Percentiles rank a stretch among this genome's conserved stretches.
phyloP scores from a whole-genome alignment of 2,329 filamentous ascomycete species.

The Stenocarpella maydis region DNA sequence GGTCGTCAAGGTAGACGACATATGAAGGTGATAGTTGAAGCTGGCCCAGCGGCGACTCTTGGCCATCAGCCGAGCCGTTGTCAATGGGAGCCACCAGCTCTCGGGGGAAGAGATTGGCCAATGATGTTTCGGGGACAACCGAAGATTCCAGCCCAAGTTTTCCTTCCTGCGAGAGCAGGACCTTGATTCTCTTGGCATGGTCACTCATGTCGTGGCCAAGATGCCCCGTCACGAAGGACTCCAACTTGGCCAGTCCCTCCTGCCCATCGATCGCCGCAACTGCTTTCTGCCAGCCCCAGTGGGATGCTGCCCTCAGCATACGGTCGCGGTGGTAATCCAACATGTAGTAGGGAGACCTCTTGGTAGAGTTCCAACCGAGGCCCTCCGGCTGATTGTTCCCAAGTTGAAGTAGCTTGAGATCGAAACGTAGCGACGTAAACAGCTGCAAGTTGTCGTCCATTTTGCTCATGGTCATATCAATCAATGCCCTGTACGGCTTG shows the following conservation, averaged over 20 bases:
- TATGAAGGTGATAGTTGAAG: constrained; percentile 45
- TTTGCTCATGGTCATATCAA: neutral
- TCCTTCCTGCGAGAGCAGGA: constrained; percentile 62
- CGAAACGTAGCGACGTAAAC: constrained; percentile 78
- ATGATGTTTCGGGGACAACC: constrained; percentile 48
- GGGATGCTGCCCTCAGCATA: constrained; percentile 68
- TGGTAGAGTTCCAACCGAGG: constrained; percentile 61
- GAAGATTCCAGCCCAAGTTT: constrained; percentile 52
- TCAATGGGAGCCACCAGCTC: constrained; percentile 57
- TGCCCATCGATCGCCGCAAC: constrained; percentile 54
- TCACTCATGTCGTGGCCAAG: constrained; percentile 39
- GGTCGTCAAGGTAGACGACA: constrained; percentile 54
- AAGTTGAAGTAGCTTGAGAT: constrained; percentile 61
- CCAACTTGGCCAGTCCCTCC: constrained; percentile 54
- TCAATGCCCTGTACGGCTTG: neutral
- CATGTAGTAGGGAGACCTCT: constrained; percentile 77
- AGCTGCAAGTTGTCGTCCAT: constrained; percentile 63
- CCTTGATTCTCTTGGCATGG: constrained; percentile 58
- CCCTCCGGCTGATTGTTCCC: constrained; percentile 48
- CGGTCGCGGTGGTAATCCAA: constrained; percentile 80
- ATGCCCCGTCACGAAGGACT: constrained; percentile 46
- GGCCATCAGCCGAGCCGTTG: neutral
- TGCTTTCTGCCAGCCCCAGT: constrained; percentile 64
- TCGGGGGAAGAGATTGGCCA: constrained; percentile 65
- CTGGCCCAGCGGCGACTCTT: constrained; percentile 34